Base-by-base conservation (phyloP, 1,284 basidiomycete genomes). In the Erythrobasidium hasegawianum region DNA sequence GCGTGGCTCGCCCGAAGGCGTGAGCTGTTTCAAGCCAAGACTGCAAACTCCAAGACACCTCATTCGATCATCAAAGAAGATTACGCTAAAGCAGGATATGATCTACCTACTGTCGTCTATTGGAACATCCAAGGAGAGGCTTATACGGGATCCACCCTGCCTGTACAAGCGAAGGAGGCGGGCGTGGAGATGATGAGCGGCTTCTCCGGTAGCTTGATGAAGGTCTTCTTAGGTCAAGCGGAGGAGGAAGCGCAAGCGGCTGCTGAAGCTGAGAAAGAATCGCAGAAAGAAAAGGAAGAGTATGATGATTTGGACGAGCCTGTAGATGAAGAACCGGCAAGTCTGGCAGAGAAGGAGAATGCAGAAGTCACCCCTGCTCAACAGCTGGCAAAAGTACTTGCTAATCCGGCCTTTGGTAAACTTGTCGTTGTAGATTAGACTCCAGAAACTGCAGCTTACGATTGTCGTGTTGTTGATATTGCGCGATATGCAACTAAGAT, bases 151-250 rank as follows among this genome's bases (percentile, higher is more conserved):
- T 29, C 29, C 13, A 59, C 14, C 74, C 78, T 78, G 39, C 84
- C 84, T 26, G 83, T 83, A 16, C 78, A 79, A 59, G 79, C 78
- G 13, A 79, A 83, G 45, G 76, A 78, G 72, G 78, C 81, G 72
- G 86, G 86, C 2, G 84, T 86, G 9, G 83, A 84, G 41, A 77
- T 87, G 72, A 80, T 87, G 78, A 85, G 81, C 71, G 87, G 86
- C 56, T 87, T 85, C 71, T 86, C 84, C 54, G 81, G 83, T 18
- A 80, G 82, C 61, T 79, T 87, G 80, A 76, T 88, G 79, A 88
- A 88, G 79, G 80, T 84, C 66, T 88, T 88, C 72, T 82, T 87
- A 1, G 50, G 65, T 29, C 7, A 45, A 27, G 50, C 47, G 16
- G 68, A 72, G 20, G 71, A 76, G 49, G 75, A 72, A 33, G 75